Base-by-base conservation (phyloP, 805 yeast species). In the Teunomyces cretensis region DNA sequence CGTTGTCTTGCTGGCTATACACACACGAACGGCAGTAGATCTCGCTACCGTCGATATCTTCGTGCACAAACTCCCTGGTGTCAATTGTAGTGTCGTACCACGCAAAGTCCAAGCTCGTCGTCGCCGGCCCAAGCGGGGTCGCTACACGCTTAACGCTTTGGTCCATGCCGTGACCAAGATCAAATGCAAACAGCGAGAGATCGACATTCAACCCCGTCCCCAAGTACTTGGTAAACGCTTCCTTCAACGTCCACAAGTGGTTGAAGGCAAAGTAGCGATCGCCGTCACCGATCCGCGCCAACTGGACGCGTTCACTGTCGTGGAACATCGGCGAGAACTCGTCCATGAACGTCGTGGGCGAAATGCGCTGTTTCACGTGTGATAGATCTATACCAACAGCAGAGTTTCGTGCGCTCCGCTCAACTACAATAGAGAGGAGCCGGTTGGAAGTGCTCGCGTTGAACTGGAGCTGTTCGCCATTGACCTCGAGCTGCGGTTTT, bases 221-320 rank as follows among this genome's bases (percentile, higher is more conserved):
- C 2, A 76, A 53, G 31, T 74, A 77, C 55, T 88, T 88, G 6
- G 87, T 76, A 55, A 80, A 85, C 15, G 88, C 80, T 58, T 88
- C 96, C 57, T 88, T 88, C 43, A 88, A 60, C 0, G 96, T 86
- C 96, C 96, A 88, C 30, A 76, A 71, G 32, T 79, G 80, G 14
- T 84, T 77, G 52, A 84, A 76, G 2, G 67, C 50, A 6, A 56
- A 49, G 40, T 65, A 63, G 42, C 65, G 56, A 4, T 47, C 36
- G 4, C 57, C 51, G 50, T 80, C 84, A 0, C 35, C 12, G 14
- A 41, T 11, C 14, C 17, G 14, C 11, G 11, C 16, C 39, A 39
- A 13, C n/a, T 35, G 28, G 1, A 17, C 45, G 30, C 31, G 41
- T 16, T 45, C 48, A 8, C 6, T 3, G 15, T 11, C 16, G 27